Conservation (phyloP, 192 early-diverging fungal genomes). For the Rhizoclosmatium globosum region DNA sequence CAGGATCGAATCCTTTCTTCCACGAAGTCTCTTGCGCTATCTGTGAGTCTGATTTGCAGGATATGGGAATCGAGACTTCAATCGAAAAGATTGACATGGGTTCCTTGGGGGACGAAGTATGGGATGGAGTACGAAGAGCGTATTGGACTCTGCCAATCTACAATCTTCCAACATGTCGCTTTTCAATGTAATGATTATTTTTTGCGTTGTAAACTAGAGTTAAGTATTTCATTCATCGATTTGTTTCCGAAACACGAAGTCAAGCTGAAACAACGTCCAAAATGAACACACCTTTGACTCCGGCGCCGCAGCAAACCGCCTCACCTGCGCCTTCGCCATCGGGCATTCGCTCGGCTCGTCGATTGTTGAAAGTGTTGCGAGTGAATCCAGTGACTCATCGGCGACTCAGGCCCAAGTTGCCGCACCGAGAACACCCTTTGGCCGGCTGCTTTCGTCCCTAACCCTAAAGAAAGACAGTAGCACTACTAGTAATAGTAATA, state of each 20-base stretch:
- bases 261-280: background rate
- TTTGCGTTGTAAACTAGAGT: background rate
- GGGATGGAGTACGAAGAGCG: slow-evolving; percentile 85
- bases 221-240: background rate
- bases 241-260: background rate
- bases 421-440: too few species aligned
- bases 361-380: too few species aligned
- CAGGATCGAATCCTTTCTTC: slow-evolving; percentile 94
- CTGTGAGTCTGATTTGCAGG: slow-evolving; percentile 80
- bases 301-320: too few species aligned
- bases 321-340: too few species aligned
- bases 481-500: too few species aligned
- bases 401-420: too few species aligned
- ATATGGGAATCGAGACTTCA: slow-evolving; percentile 79
- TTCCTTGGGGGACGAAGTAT: slow-evolving; percentile 81
- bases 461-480: too few species aligned
- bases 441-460: too few species aligned
- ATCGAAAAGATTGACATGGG: slow-evolving; percentile 79
- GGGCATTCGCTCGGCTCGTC: too few species aligned
- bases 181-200: slow-evolving; percentile 35
- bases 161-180: slow-evolving; percentile 75
- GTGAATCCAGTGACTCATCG: too few species aligned
- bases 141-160: slow-evolving; percentile 81
- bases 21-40: slow-evolving; percentile 94
- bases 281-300: background rate